Evolutionary conservation across 2,329 filamentous ascomycete species (phyloP).

Genomic region (Pseudogymnoascus sp.): DNA sequence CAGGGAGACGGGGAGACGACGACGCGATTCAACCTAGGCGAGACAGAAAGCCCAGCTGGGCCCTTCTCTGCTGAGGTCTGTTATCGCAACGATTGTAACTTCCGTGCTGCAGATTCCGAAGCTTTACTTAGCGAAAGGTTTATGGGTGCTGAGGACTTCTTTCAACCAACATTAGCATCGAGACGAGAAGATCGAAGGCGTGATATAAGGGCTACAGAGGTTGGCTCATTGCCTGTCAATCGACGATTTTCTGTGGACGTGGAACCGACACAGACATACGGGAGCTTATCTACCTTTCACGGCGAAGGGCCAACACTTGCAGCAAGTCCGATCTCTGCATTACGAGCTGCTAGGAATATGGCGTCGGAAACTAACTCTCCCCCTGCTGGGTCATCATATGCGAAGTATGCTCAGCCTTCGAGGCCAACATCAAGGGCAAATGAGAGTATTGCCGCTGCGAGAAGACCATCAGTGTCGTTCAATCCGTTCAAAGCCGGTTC

Average conservation of each 20-base stretch:
- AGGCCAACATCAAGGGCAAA: conserved; percentile 32
- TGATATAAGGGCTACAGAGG: conserved; percentile 38
- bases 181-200: conserved; percentile 30
- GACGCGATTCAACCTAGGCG: conserved; percentile 71
- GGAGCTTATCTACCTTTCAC: conserved; percentile 83
- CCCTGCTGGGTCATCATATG: conserved; percentile 43
- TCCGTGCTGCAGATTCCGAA: conserved; percentile 86
- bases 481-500: conserved; percentile 96
- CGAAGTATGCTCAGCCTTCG: conserved; percentile 24
- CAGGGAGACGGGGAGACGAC: conserved; percentile 55
- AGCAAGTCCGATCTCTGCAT: conserved; percentile 77
- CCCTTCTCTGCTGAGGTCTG: conserved; percentile 72
- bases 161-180: conserved; percentile 62
- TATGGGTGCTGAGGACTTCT: conserved; percentile 80
- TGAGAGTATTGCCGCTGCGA: conserved; percentile 44
- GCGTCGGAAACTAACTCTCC: conserved; percentile 54
- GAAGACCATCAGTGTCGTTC: conserved; percentile 80
- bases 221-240: conserved; percentile 68
- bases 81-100: conserved; percentile 83
- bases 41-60: conserved; percentile 79
- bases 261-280: conserved; percentile 73
- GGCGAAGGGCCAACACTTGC: conserved; percentile 68
- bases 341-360: conserved; percentile 58
- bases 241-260: conserved; percentile 38
- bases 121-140: conserved; percentile 86